phyloP scores from a whole-genome alignment of 148 eudicot species.

The Simmondsia chinensis region DNA sequence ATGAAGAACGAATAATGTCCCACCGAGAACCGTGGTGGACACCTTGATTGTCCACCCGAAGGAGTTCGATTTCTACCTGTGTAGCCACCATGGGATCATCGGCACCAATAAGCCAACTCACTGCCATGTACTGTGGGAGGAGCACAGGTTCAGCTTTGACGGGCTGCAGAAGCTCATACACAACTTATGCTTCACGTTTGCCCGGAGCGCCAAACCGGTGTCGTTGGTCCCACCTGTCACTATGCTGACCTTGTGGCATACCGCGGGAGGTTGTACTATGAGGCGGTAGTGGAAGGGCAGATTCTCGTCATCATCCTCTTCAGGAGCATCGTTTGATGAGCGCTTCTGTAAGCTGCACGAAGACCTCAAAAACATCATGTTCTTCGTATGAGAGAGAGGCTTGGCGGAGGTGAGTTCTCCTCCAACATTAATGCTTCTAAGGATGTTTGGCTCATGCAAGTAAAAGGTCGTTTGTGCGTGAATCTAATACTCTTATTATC shows the following conservation, averaged over 20 bases:
- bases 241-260: constrained; percentile 81
- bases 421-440: constrained; percentile 10
- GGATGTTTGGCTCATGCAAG: constrained; percentile 21
- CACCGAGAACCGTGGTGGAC: constrained; percentile 77
- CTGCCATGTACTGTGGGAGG: constrained; percentile 91
- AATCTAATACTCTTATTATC: constrained; percentile 38
- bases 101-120: constrained; percentile 92
- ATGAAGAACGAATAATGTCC: constrained; percentile 43
- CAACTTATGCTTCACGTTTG: constrained; percentile 79
- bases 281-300: constrained; percentile 2
- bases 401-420: background rate
- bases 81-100: constrained; percentile 57
- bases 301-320: too few relatives aligned
- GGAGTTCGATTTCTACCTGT: constrained; percentile 73
- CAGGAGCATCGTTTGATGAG: too few relatives aligned
- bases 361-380: constrained; percentile 34
- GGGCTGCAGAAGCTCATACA: constrained; percentile 67
- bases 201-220: constrained; percentile 40
- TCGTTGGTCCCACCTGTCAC: constrained; percentile 77
- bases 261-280: constrained; percentile 58
- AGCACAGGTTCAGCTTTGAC: constrained; percentile 75
- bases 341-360: constrained; percentile 28
- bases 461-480: constrained; percentile 53
- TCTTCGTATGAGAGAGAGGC: constrained; percentile 36
- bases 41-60: constrained; percentile 74